Conservation (phyloP, 2,329 filamentous ascomycete species). For the Diaporthe humulicola region DNA sequence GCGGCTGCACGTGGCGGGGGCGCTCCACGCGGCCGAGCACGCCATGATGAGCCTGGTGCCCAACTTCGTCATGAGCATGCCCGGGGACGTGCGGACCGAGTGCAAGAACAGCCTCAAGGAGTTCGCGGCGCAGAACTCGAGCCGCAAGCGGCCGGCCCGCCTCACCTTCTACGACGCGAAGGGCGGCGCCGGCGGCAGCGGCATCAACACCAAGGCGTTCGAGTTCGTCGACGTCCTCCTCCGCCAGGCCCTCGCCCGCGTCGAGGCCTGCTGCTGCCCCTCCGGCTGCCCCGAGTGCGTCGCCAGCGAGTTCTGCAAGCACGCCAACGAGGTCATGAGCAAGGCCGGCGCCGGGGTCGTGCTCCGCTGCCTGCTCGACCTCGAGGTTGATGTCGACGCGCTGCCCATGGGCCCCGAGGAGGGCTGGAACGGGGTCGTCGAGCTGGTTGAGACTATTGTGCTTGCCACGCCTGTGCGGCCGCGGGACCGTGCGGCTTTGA, state of each 20-base stretch:
- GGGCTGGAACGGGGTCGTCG: conserved; percentile 77
- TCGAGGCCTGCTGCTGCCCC: conserved; percentile 81
- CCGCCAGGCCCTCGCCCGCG: conserved; percentile 79
- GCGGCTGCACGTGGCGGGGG: conserved; percentile 84
- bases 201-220: conserved; percentile 93
- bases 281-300: conserved; percentile 93
- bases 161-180: conserved; percentile 97
- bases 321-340: conserved; percentile 92
- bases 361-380: conserved; percentile 79
- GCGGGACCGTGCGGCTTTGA: conserved; percentile 44
- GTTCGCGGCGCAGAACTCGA: conserved; percentile 77
- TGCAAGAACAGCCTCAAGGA: conserved; percentile 93
- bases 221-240: conserved; percentile 89
- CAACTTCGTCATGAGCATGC: conserved; percentile 89
- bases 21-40: conserved; percentile 96
- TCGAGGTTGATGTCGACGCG: conserved; percentile 85
- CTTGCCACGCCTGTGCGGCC: conserved; percentile 75
- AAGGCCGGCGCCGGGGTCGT: conserved; percentile 90
- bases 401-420: conserved; percentile 88
- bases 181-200: conserved; percentile 84
- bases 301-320: conserved; percentile 84
- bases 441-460: conserved; percentile 91
- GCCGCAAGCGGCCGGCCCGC: conserved; percentile 85
- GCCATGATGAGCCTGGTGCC: conserved; percentile 89
- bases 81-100: conserved; percentile 93